These are phyloP conservation scores for Aspergillus sclerotiicarbonarius DNA, from an alignment of 495 filamentous ascomycete genomes.

Conservation along the genomic window DNA sequence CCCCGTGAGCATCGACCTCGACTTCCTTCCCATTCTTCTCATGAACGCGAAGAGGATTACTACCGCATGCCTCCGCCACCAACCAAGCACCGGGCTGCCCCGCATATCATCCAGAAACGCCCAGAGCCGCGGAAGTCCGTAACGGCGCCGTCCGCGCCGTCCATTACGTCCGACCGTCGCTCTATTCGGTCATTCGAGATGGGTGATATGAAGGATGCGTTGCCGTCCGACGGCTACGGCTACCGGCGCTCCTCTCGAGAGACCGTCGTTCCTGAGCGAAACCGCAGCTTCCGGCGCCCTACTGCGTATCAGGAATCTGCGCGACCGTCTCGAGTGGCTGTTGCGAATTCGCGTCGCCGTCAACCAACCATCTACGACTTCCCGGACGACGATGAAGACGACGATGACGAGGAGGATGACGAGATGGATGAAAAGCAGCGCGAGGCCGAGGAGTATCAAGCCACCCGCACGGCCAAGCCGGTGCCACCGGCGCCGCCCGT, in stretches of 20 bases:
- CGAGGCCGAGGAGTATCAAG: conserved; percentile 42
- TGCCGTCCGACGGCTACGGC: conserved; percentile 29
- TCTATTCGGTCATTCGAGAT: conserved; percentile 36
- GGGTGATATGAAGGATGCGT: conserved; percentile 28
- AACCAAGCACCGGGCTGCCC: conserved; percentile 27
- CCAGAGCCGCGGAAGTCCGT: conserved; percentile 31
- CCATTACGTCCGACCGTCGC: conserved; percentile 31
- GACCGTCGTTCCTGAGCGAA: conserved; percentile 33
- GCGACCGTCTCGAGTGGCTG: conserved; percentile 31
- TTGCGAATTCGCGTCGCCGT: conserved; percentile 36
- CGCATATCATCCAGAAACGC: conserved; percentile 40
- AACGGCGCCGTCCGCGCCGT: conserved; percentile 23
- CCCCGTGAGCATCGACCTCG: conserved; percentile 28
- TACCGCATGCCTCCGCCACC: conserved; percentile 46
- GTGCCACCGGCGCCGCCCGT: conserved; percentile 16
- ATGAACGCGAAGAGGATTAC: conserved; percentile 42
- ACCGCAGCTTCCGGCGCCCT: conserved; percentile 31
- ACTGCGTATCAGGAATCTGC: conserved; percentile 33
- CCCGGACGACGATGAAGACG: conserved; percentile 9
- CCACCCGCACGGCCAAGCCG: conserved; percentile 27
- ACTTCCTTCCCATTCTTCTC: conserved; percentile 21
- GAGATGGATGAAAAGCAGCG: conserved; percentile 36
- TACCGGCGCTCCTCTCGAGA: conserved; percentile 32
- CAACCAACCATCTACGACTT: conserved; percentile 33
- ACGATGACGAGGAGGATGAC: conserved; percentile 23